Conservation (phyloP, 1,284 basidiomycete species). For the Vanrija sp. region DNA sequence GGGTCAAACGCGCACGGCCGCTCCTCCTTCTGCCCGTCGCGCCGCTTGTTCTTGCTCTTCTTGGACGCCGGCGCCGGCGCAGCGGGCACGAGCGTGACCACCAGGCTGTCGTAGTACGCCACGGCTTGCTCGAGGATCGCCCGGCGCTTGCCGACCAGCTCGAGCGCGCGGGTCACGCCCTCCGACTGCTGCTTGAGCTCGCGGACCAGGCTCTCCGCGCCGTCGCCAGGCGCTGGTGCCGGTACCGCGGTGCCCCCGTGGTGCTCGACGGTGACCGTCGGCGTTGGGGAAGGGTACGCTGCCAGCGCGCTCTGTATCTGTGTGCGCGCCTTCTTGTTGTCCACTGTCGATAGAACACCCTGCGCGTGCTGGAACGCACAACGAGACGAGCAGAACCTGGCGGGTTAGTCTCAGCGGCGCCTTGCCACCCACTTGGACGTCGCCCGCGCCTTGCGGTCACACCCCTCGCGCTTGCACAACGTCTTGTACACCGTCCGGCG, state of each 20-base stretch:
- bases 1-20: constrained; percentile 38
- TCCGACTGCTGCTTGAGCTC: constrained; percentile 16
- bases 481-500: constrained; percentile 33
- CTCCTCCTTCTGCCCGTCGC: constrained; percentile 23
- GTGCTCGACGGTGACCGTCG: constrained; percentile 15
- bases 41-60: constrained; percentile 23
- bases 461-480: constrained; percentile 39
- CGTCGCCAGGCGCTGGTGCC: not conserved
- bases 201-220: constrained; percentile 2
- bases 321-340: constrained; percentile 31
- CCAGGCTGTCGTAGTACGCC: constrained; percentile 21
- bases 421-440: constrained; percentile 35
- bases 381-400: constrained; percentile 38
- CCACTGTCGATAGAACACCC: constrained; percentile 17
- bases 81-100: not conserved
- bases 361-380: constrained; percentile 38
- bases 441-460: constrained; percentile 25
- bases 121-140: constrained; percentile 22
- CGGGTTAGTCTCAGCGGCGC: not conserved
- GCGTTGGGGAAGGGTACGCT: constrained; percentile 27
- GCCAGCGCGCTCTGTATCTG: constrained; percentile 9
- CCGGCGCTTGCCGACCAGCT: constrained; percentile 27
- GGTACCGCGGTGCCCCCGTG: not conserved
- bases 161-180: constrained; percentile 13
- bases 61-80: constrained; percentile 13